These are phyloP conservation scores for Moesziomyces sp. DNA, from an alignment of 1,284 basidiomycete genomes.

Conservation along the genomic window DNA sequence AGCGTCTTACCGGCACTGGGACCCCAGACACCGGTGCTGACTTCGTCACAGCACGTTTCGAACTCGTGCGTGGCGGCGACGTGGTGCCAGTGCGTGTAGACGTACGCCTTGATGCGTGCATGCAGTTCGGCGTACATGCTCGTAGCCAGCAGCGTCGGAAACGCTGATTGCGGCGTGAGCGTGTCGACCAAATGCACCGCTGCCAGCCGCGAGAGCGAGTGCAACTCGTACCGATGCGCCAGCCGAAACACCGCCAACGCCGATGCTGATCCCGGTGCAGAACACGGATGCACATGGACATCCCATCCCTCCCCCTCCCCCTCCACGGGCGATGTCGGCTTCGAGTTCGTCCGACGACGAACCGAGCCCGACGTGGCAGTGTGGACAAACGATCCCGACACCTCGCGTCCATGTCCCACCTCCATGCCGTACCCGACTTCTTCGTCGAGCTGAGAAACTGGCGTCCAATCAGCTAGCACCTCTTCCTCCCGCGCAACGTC, in stretches of 20 bases:
- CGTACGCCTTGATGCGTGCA: constrained; percentile 55
- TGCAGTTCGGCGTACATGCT: constrained; percentile 59
- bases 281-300: constrained; percentile 79
- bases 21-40: constrained; percentile 59
- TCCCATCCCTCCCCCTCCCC: constrained; percentile 69
- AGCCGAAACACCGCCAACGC: constrained; percentile 82
- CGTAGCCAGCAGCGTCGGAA: constrained; percentile 76
- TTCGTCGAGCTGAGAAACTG: constrained; percentile 35
- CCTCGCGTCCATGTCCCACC: constrained; percentile 15
- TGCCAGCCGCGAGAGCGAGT: constrained; percentile 76
- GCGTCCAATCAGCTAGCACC: constrained; percentile 32
- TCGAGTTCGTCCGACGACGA: not conserved
- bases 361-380: not conserved
- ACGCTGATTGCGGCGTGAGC: constrained; percentile 78
- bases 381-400: constrained; percentile 18
- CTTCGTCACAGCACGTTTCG: constrained; percentile 63
- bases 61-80: constrained; percentile 58
- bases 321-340: constrained; percentile 16
- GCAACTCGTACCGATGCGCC: constrained; percentile 81
- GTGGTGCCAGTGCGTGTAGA: constrained; percentile 58
- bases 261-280: constrained; percentile 68
- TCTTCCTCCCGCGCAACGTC: constrained; percentile 1
- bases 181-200: constrained; percentile 80
- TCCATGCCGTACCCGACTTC: constrained; percentile 7
- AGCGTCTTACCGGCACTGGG: constrained; percentile 49